A percentile compares a stretch with the other conserved stretches of the same genome.
These are phyloP conservation scores for Wallacemonas rigidus DNA, from an alignment of 208 protist species.

Conservation along the genomic window DNA sequence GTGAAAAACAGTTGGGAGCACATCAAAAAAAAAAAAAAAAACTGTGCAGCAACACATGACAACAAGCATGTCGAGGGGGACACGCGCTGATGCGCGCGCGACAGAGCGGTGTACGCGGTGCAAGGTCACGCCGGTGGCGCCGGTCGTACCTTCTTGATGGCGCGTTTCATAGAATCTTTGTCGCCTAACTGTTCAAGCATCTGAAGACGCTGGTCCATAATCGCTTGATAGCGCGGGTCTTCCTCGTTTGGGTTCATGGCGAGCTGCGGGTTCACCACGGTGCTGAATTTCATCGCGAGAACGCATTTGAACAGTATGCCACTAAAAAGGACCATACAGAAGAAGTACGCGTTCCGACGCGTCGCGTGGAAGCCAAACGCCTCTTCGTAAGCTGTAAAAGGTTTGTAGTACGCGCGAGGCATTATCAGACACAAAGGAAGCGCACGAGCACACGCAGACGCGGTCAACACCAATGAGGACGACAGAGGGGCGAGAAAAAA, in stretches of 20 bases:
- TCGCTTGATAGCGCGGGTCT: conserved; percentile 47
- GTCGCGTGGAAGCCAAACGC: conserved; percentile 70
- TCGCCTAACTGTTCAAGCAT: conserved; percentile 40
- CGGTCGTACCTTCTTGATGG: conserved; percentile 22
- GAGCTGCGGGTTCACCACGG: conserved; percentile 27
- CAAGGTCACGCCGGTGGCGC: conserved; percentile 33
- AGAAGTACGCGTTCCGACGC: conserved; percentile 73
- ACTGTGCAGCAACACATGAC: neutral
- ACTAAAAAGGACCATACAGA: conserved; percentile 62
- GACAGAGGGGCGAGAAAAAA: neutral
- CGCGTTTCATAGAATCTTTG: conserved; percentile 40
- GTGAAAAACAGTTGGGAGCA: neutral
- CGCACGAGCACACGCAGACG: neutral
- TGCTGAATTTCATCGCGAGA: conserved; percentile 55
- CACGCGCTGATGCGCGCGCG: no score
- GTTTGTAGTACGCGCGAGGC: conserved; percentile 83
- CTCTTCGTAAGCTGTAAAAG: conserved; percentile 85
- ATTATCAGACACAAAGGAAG: conserved; percentile 24
- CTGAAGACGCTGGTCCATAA: conserved; percentile 50
- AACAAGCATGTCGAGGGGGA: no score
- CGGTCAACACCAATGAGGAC: neutral
- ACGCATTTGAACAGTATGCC: conserved; percentile 66
- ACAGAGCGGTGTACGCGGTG: no score
- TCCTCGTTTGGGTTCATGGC: conserved; percentile 26
- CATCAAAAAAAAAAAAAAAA: neutral